A percentile compares a stretch with the other conserved stretches of the same genome.
These are phyloP conservation scores for Linum trigynum DNA, from an alignment of 345 rosid genomes.

Conservation along the genomic window DNA sequence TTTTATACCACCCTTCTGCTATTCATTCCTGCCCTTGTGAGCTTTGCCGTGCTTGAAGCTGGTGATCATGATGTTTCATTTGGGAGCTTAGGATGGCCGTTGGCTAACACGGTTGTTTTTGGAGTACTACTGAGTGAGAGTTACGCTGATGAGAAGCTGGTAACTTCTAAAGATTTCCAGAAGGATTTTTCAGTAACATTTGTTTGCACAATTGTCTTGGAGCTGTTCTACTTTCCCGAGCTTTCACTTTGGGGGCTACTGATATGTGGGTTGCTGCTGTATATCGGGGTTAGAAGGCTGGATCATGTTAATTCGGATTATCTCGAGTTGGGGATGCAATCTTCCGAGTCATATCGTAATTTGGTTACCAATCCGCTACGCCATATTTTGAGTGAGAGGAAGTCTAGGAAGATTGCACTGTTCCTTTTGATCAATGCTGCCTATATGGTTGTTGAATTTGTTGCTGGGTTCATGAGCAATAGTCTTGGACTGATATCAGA, in stretches of 20 bases:
- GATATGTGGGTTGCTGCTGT: slow-evolving; percentile 61
- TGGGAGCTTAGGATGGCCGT: slow-evolving; percentile 71
- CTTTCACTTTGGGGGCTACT: slow-evolving; percentile 76
- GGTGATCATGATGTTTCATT: slow-evolving; percentile 43
- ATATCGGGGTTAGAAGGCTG: slow-evolving; percentile 59
- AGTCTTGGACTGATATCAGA: slow-evolving; percentile 96
- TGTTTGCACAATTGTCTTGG: slow-evolving; percentile 62
- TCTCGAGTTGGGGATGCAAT: slow-evolving; percentile 51
- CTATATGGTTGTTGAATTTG: slow-evolving; percentile 91
- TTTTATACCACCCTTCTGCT: slow-evolving; percentile 54
- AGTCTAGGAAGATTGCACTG: slow-evolving; percentile 85
- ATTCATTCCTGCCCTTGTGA: slow-evolving; percentile 63
- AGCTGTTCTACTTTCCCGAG: slow-evolving; percentile 73
- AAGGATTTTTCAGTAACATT: slow-evolving; percentile 67
- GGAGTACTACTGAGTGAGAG: slow-evolving; percentile 80
- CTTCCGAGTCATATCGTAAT: slow-evolving; percentile 45
- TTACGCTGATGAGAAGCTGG: slow-evolving; percentile 52
- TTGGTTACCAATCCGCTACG: slow-evolving; percentile 63
- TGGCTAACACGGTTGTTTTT: slow-evolving; percentile 76
- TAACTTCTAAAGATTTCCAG: slow-evolving; percentile 47
- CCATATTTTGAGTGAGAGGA: slow-evolving; percentile 87
- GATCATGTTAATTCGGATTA: slow-evolving; percentile 42
- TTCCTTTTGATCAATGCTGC: slow-evolving; percentile 80
- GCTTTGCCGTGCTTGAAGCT: slow-evolving; percentile 39
- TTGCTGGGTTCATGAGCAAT: slow-evolving; percentile 90